These are phyloP conservation scores for Laburnicola sp. DNA, from an alignment of 2,329 filamentous ascomycete species.

Conservation along the genomic window DNA sequence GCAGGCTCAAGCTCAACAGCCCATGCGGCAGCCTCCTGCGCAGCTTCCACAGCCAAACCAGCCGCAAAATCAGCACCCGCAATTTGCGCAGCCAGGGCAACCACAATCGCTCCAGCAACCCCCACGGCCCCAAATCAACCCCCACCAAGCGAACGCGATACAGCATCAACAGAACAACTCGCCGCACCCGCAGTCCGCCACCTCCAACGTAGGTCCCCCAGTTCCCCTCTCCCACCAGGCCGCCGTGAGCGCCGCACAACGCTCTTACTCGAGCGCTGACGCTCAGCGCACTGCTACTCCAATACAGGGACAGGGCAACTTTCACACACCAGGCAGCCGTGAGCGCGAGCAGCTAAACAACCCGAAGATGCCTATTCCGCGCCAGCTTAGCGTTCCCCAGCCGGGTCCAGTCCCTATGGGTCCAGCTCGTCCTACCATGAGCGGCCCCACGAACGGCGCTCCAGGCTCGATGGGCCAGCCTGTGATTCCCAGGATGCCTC, in stretches of 20 bases:
- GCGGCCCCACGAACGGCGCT: conserved; percentile 72
- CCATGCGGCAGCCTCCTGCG: conserved; percentile 31
- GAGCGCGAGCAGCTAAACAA: conserved; percentile 50
- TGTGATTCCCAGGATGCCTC: conserved; percentile 76
- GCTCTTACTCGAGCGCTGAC: conserved; percentile 42
- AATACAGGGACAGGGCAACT: conserved; percentile 39
- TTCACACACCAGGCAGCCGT: conserved; percentile 38
- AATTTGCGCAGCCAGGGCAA: conserved; percentile 34
- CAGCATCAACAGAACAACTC: conserved; percentile 43
- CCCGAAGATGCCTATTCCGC: conserved; percentile 79
- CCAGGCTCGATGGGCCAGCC: conserved; percentile 87
- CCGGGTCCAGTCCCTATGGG: conserved; percentile 76
- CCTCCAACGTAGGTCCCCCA: conserved; percentile 36
- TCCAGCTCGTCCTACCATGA: conserved; percentile 77
- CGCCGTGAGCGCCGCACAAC: conserved; percentile 48
- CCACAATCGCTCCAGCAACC: conserved; percentile 34
- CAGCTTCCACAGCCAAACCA: conserved; percentile 34
- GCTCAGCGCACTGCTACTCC: conserved; percentile 41
- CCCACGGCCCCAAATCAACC: conserved; percentile 43
- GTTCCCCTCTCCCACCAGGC: conserved; percentile 50
- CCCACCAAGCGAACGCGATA: conserved; percentile 38
- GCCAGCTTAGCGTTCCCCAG: conserved; percentile 71
- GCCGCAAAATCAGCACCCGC: conserved; percentile 32
- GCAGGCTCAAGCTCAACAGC: conserved; percentile 22
- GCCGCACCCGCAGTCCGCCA: conserved; percentile 43